A percentile compares a stretch with the other conserved stretches of the same genome.
These are phyloP conservation scores for Closterium sp. DNA, from an alignment of 139 green algal genomes.

Conservation along the genomic window DNA sequence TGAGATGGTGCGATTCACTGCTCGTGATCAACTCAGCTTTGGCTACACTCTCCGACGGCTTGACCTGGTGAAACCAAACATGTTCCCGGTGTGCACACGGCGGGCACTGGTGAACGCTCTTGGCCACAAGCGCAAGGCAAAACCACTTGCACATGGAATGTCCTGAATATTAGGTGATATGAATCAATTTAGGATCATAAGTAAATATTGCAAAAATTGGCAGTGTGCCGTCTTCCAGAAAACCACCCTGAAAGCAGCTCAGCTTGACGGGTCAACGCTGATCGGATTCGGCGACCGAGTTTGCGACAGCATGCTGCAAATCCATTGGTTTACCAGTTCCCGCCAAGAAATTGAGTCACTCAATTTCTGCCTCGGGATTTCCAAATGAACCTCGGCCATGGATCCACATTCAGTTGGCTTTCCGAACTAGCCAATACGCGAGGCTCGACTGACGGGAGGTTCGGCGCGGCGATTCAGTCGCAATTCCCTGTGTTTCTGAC, in stretches of 20 bases:
- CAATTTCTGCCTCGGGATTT: neutral
- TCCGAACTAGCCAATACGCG: too few relatives aligned
- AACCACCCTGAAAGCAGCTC: neutral
- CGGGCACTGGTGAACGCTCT: constrained; percentile 43
- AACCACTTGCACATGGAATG: constrained; percentile 6
- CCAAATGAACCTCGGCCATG: neutral
- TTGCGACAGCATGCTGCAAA: neutral
- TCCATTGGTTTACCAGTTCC: neutral
- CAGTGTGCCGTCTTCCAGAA: neutral
- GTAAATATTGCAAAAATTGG: too few relatives aligned
- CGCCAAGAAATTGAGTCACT: neutral
- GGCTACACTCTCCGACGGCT: constrained; percentile 40
- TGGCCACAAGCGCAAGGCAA: constrained; percentile 40
- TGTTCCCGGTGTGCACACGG: constrained; percentile 48
- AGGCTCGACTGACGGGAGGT: too few relatives aligned
- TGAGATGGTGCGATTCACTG: constrained; percentile 42
- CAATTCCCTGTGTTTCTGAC: too few relatives aligned
- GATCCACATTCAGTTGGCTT: neutral
- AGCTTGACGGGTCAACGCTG: neutral
- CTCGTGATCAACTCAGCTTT: constrained; percentile 47
- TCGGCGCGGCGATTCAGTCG: too few relatives aligned
- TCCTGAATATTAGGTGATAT: neutral
- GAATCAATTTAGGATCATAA: neutral
- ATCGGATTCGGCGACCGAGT: neutral
- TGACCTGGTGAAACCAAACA: constrained; percentile 28